Conservation (phyloP, 2,329 filamentous ascomycete genomes). For the Cadophora malorum region DNA sequence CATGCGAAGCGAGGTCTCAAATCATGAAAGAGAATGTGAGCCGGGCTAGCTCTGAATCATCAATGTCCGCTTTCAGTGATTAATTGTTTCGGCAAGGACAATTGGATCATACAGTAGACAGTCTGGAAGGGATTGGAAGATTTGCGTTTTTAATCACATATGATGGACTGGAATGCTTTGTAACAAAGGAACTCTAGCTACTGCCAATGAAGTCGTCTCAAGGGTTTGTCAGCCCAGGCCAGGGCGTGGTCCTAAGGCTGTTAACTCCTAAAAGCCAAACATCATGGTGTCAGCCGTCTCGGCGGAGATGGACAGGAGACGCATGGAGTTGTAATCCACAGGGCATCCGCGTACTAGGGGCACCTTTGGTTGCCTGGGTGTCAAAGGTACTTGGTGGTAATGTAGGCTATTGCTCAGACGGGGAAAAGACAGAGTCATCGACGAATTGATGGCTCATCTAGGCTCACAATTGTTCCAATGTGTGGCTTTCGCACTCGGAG, state of each 20-base stretch:
- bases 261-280: conserved; percentile 18
- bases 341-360: conserved; percentile 3
- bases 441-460: conserved; percentile 4
- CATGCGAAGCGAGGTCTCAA: conserved; percentile 6
- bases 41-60: background rate
- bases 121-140: conserved; percentile 24
- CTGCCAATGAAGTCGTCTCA: conserved; percentile 23
- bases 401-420: conserved; percentile 4
- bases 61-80: conserved; percentile 15
- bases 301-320: background rate
- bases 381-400: background rate
- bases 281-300: conserved; percentile 13
- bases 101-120: conserved; percentile 19
- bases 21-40: conserved; percentile 1
- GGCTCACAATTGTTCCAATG: background rate
- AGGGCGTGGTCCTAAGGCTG: conserved; percentile 13
- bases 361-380: conserved; percentile 5
- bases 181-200: conserved; percentile 20
- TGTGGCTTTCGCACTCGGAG: conserved; percentile 24
- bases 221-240: conserved; percentile 26
- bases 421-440: conserved; percentile 20
- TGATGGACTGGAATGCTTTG: conserved; percentile 28
- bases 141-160: conserved; percentile 23
- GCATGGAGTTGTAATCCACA: background rate
- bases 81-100: conserved; percentile 14